phyloP scores from a whole-genome alignment of 2,329 filamentous ascomycete genomes.

The Hymenoscyphus infarciens region DNA sequence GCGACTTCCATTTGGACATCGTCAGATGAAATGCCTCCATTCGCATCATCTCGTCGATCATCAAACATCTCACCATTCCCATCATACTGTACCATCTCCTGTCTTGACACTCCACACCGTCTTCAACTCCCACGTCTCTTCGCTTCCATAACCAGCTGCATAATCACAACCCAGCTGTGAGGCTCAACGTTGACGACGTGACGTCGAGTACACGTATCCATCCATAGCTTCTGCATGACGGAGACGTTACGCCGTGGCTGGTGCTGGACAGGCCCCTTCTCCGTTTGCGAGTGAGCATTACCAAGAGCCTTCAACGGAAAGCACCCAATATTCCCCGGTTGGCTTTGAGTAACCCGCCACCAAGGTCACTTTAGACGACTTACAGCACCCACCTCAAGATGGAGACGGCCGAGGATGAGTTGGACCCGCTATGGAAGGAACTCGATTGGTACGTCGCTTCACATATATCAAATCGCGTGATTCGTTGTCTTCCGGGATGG shows the following conservation, averaged over 20 bases:
- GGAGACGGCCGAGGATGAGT: slow-evolving; percentile 51
- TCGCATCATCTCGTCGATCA: background rate
- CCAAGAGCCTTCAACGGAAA: slow-evolving; percentile 5
- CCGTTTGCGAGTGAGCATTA: slow-evolving; percentile 6
- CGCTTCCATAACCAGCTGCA: no score
- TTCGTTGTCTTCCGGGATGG: slow-evolving; percentile 1
- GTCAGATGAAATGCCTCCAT: background rate
- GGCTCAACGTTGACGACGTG: slow-evolving; percentile 2
- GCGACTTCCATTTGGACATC: background rate
- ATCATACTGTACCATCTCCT: background rate
- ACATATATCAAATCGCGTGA: slow-evolving; percentile 2
- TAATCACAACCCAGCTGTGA: background rate
- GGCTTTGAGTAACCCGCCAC: background rate
- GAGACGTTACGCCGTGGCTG: slow-evolving; percentile 20
- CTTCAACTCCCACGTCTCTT: background rate
- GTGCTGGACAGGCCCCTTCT: slow-evolving; percentile 17
- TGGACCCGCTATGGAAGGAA: slow-evolving; percentile 34
- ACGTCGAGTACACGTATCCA: background rate
- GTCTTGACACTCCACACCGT: background rate
- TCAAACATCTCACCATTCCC: background rate
- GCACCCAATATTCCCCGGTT: background rate
- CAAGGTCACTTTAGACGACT: background rate
- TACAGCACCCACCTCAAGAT: slow-evolving; percentile 32
- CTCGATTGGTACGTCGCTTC: slow-evolving; percentile 32
- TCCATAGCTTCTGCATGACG: slow-evolving; percentile 9